These are phyloP conservation scores for Naematelia encephala DNA, from an alignment of 768 basidiomycete species.

Conservation along the genomic window DNA sequence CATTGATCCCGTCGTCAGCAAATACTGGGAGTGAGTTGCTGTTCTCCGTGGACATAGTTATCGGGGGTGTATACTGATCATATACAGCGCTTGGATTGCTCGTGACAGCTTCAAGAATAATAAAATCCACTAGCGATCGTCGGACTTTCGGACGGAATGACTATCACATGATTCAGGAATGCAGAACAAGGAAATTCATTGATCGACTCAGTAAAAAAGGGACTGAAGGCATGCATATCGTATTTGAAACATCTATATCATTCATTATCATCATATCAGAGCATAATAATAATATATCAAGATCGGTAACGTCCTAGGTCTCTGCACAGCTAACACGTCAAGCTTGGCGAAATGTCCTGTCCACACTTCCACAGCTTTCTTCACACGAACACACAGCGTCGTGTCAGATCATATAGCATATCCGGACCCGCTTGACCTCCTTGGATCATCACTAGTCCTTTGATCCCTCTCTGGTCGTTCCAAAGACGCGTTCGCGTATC, in stretches of 20 bases:
- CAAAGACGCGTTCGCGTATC: too few species aligned
- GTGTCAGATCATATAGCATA: too few species aligned
- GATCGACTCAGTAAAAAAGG: too few species aligned
- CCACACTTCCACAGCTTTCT: too few species aligned
- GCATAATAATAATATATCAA: not conserved
- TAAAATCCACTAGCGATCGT: constrained; percentile 24
- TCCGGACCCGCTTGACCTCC: too few species aligned
- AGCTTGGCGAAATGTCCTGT: too few species aligned
- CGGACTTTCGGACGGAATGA: not conserved
- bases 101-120: constrained; percentile 38
- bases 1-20: constrained; percentile 37
- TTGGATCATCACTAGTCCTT: too few species aligned
- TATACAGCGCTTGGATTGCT: constrained; percentile 33
- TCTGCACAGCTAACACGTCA: too few species aligned
- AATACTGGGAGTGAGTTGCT: constrained; percentile 45
- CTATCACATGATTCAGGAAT: not conserved
- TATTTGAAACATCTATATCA: not conserved
- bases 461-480: too few species aligned
- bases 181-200: too few species aligned
- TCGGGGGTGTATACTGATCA: not conserved
- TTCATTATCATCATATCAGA: not conserved
- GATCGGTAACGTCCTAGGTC: not conserved
- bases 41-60: too few species aligned
- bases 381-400: too few species aligned
- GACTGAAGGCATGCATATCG: not conserved